Percentiles rank a stretch among this genome's conserved stretches.
Evolutionary conservation across 106 monocot genomes (phyloP).

Genomic region (Dendrobium catenatum): DNA sequence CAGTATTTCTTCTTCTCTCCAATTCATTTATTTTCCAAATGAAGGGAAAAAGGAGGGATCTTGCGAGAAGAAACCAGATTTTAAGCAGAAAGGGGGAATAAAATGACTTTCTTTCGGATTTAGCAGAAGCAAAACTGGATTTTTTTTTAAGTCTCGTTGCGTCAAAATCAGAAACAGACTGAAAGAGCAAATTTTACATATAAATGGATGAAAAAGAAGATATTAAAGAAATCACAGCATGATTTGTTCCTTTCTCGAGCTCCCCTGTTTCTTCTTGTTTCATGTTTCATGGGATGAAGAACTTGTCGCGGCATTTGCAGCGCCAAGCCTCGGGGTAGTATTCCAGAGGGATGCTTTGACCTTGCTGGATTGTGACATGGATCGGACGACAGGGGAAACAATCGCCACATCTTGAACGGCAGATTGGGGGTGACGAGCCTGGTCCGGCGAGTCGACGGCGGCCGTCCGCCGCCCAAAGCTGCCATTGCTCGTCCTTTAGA

Average conservation of each 20-base stretch:
- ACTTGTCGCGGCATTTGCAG: conserved; percentile 56
- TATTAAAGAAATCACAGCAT: background rate
- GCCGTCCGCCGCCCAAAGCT: background rate
- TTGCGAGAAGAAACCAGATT: background rate
- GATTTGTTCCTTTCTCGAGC: background rate
- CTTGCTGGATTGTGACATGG: conserved; percentile 52
- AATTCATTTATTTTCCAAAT: too few species aligned
- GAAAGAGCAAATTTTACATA: background rate
- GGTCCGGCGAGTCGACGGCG: conserved; percentile 34
- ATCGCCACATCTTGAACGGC: conserved; percentile 36
- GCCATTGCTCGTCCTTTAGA: background rate
- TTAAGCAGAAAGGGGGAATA: too few species aligned
- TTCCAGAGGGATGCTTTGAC: conserved; percentile 28
- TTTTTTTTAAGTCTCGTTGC: too few species aligned
- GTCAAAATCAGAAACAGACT: too few species aligned
- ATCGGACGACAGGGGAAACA: conserved; percentile 51
- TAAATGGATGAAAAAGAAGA: background rate
- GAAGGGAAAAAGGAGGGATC: background rate
- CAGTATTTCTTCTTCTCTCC: too few species aligned
- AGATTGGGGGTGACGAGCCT: conserved; percentile 61
- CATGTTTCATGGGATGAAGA: conserved; percentile 45
- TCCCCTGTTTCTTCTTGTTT: background rate
- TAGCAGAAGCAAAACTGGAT: too few species aligned
- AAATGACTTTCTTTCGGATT: too few species aligned
- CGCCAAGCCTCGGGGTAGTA: conserved; percentile 80